Evolutionary conservation across 78 protist genomes (phyloP).

Genomic region (Mantamonas sphyraenae): DNA sequence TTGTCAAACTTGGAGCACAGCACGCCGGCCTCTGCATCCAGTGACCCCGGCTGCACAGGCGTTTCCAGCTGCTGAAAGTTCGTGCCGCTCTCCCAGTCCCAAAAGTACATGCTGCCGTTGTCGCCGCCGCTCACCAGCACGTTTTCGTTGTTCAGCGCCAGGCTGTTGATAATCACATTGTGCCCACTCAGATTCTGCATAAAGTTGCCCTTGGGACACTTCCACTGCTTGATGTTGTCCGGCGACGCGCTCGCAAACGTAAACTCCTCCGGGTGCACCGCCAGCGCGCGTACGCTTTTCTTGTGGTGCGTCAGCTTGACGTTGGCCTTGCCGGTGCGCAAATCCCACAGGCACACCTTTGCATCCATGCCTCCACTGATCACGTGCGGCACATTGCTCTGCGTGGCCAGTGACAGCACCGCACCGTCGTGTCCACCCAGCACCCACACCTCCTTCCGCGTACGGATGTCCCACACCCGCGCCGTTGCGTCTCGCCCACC

Average conservation of each 20-base stretch:
- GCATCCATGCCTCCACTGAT: slow-evolving; percentile 66
- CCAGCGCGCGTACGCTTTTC: slow-evolving; percentile 80
- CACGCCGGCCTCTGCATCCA: slow-evolving; percentile 78
- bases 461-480: slow-evolving; percentile 93
- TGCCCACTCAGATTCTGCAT: slow-evolving; percentile 79
- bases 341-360: slow-evolving; percentile 95
- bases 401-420: too few species aligned
- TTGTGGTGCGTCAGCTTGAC: slow-evolving; percentile 93
- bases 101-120: slow-evolving; percentile 80
- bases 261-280: slow-evolving; percentile 72
- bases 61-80: slow-evolving; percentile 71
- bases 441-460: slow-evolving; percentile 43
- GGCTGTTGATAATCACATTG: slow-evolving; percentile 66
- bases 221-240: slow-evolving; percentile 95
- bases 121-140: slow-evolving; percentile 77
- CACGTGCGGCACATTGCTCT: slow-evolving; percentile 33
- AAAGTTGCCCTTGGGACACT: slow-evolving; percentile 85
- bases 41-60: slow-evolving; percentile 28
- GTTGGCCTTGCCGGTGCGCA: slow-evolving; percentile 49
- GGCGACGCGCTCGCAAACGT: slow-evolving; percentile 81
- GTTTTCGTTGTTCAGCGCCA: slow-evolving; percentile 75
- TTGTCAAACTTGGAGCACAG: slow-evolving; percentile 70
- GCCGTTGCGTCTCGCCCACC: slow-evolving; percentile 86
- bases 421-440: slow-evolving; percentile 77
- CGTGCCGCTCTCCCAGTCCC: slow-evolving; percentile 93